Conservation (phyloP, 257 asterid species). For the Knoxia roxburghii region DNA sequence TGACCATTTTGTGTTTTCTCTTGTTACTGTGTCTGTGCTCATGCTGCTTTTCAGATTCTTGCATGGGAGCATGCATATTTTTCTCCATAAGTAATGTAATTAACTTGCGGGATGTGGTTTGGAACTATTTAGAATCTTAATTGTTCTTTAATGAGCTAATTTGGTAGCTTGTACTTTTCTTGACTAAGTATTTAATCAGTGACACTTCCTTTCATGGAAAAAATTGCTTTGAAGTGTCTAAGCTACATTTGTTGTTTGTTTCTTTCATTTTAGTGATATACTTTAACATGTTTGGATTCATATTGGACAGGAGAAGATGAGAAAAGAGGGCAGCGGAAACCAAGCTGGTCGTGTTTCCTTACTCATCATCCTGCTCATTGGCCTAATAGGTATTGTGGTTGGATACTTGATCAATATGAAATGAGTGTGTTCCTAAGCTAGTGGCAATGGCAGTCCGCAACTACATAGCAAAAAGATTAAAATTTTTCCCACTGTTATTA, state of each 20-base stretch:
- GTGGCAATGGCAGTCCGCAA: conserved; percentile 11
- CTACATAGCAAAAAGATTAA: neutral
- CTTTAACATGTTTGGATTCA: neutral
- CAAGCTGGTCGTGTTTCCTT: conserved; percentile 39
- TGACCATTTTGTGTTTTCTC: neutral
- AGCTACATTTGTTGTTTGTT: neutral
- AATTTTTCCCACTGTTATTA: neutral
- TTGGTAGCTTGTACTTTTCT: no score
- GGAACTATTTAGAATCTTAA: neutral
- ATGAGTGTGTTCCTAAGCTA: conserved; percentile 7
- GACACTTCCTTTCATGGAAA: neutral
- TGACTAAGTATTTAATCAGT: neutral
- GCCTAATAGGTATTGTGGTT: conserved; percentile 46
- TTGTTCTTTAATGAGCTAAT: neutral
- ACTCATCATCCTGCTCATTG: conserved; percentile 27
- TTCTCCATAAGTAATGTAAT: neutral
- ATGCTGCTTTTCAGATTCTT: neutral
- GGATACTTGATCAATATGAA: conserved; percentile 55
- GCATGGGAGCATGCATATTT: no score
- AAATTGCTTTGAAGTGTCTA: neutral
- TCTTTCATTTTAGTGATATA: neutral
- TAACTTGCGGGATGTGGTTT: neutral
- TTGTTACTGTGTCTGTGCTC: neutral
- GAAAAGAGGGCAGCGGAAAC: conserved; percentile 32
- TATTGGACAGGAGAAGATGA: conserved; percentile 44